Percentiles rank a stretch among this genome's conserved stretches.
phyloP scores from a whole-genome alignment of 495 filamentous ascomycete species.

The Hyphodiscus hymeniophilus region DNA sequence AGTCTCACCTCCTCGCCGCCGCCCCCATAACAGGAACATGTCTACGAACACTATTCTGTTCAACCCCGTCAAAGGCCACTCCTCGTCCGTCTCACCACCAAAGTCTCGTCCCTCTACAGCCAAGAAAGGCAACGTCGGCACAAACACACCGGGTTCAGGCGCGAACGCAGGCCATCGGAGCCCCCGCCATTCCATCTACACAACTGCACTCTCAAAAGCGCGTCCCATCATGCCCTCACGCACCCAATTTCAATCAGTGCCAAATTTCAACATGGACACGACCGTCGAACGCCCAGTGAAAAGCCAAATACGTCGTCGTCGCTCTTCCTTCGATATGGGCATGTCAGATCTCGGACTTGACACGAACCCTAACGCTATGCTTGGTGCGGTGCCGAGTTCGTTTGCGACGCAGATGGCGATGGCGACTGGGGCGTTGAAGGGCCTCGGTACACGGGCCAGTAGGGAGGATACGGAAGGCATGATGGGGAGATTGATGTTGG shows the following conservation, averaged over 20 bases:
- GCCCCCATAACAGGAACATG: conserved; percentile 45
- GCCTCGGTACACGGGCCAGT: conserved; percentile 1
- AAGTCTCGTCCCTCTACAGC: conserved; percentile 25
- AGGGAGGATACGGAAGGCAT: conserved; percentile 39
- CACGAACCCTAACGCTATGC: conserved; percentile 40
- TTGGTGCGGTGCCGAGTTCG: conserved; percentile 60
- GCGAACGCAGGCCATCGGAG: conserved; percentile 33
- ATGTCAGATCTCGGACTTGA: conserved; percentile 60
- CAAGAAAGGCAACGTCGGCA: conserved; percentile 28
- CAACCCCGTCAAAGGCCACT: conserved; percentile 38
- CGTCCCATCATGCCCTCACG: conserved; percentile 47
- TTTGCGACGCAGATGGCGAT: conserved; percentile 74
- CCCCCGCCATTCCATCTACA: conserved; percentile 37
- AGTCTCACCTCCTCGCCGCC: conserved; percentile 23
- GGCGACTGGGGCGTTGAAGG: conserved; percentile 45
- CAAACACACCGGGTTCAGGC: conserved; percentile 25
- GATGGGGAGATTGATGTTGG: conserved; percentile 78
- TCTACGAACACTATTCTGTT: conserved; percentile 77
- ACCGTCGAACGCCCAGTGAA: neutral
- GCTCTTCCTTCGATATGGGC: conserved; percentile 49
- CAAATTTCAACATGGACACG: conserved; percentile 31
- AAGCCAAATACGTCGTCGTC: conserved; percentile 23
- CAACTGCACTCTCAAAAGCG: conserved; percentile 25
- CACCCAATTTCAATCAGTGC: conserved; percentile 42
- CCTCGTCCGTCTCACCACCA: conserved; percentile 26